phyloP scores from a whole-genome alignment of 1,284 basidiomycete species.

The Cronartium quercuum region DNA sequence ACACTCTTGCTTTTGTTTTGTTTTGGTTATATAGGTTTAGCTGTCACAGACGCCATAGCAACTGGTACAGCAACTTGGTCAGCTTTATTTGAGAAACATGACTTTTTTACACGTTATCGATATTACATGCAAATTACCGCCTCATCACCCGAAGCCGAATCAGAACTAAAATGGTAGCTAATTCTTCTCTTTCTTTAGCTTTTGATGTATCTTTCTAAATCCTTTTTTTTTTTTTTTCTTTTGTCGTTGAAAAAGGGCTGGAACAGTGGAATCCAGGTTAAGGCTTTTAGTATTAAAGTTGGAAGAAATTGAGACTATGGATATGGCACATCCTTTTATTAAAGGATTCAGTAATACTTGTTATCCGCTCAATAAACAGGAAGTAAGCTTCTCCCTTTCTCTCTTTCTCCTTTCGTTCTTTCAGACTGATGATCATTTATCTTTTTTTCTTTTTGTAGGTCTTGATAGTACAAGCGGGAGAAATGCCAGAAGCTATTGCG shows the following conservation, averaged over 20 bases:
- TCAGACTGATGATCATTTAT: background rate
- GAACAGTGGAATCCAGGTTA: conserved; percentile 94
- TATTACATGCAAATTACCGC: conserved; percentile 99
- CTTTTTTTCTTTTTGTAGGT: conserved; percentile 56
- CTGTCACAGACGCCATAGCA: conserved; percentile 66
- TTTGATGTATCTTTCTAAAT: conserved; percentile 15
- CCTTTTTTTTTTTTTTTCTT: conserved; percentile 10
- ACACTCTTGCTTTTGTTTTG: background rate
- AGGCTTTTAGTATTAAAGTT: conserved; percentile 95
- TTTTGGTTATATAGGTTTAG: conserved; percentile 5
- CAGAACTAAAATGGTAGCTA: conserved; percentile 87
- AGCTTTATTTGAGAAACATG: conserved; percentile 84
- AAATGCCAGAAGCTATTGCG: conserved; percentile 64
- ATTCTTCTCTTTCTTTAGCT: background rate
- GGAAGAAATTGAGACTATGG: conserved; percentile 85
- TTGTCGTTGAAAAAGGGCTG: conserved; percentile 59
- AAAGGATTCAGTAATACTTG: conserved; percentile 85
- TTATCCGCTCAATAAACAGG: conserved; percentile 72
- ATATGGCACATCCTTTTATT: conserved; percentile 87
- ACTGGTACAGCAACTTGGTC: conserved; percentile 79
- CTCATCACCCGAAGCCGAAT: conserved; percentile 71
- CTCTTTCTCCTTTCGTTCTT: conserved; percentile 41
- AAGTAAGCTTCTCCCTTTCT: conserved; percentile 47
- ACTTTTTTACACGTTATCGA: conserved; percentile 95
- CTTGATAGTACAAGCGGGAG: conserved; percentile 79